Conservation (phyloP, 2,329 filamentous ascomycete species). For the Verticillium zaregamsianum region DNA sequence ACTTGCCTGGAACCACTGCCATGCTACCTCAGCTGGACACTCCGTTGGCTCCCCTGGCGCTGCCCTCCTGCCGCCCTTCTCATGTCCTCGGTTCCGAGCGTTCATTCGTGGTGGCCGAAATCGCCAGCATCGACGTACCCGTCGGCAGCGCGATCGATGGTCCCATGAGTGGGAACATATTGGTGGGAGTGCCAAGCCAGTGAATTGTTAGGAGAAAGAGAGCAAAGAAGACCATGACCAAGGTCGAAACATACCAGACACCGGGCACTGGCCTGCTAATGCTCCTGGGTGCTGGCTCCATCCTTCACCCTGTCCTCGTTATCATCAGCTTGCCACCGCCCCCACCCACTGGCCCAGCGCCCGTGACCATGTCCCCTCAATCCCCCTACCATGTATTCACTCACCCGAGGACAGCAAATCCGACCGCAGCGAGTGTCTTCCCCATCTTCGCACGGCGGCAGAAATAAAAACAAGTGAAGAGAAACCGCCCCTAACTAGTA, state of each 20-base stretch:
- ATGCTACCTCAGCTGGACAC: not conserved
- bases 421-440: not conserved
- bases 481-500: not conserved
- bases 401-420: not conserved
- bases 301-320: not conserved
- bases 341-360: not conserved
- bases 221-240: not conserved
- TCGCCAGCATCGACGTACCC: not conserved
- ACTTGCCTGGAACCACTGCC: not conserved
- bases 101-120: not conserved
- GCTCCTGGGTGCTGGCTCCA: not conserved
- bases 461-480: not conserved
- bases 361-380: not conserved
- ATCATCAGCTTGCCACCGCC: not conserved
- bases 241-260: constrained; percentile 2
- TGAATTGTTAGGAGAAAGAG: not conserved
- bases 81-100: not conserved
- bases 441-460: not conserved
- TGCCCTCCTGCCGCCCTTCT: not conserved
- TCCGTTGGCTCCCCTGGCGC: not conserved
- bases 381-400: not conserved
- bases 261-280: constrained; percentile 1
- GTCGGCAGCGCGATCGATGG: not conserved
- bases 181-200: not conserved
- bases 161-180: not conserved